Percentiles rank a stretch among this genome's conserved stretches.
phyloP scores from a whole-genome alignment of 1,139 yeast species.

The Candida glucosophila region DNA sequence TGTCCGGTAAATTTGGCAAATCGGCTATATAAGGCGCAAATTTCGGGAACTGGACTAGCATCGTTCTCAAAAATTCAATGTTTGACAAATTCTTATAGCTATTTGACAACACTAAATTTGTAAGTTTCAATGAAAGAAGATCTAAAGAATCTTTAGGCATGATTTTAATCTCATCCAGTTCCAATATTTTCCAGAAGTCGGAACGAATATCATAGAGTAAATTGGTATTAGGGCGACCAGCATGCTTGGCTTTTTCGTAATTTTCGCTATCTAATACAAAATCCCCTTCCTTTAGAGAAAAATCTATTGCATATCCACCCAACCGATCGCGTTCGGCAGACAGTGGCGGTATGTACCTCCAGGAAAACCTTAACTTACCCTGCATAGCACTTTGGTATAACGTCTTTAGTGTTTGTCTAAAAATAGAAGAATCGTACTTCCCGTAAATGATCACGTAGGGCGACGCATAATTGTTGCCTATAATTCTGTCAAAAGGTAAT shows the following conservation, averaged over 20 bases:
- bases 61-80: slow-evolving; percentile 22
- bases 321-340: slow-evolving; percentile 21
- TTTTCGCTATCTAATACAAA: slow-evolving; percentile 57
- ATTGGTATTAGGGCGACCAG: no score
- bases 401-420: slow-evolving; percentile 49
- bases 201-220: slow-evolving; percentile 7
- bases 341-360: slow-evolving; percentile 52
- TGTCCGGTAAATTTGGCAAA: slow-evolving; percentile 12
- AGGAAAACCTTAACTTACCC: slow-evolving; percentile 64
- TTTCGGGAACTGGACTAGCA: slow-evolving; percentile 46
- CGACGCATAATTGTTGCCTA: slow-evolving; percentile 38
- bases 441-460: slow-evolving; percentile 43
- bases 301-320: slow-evolving; percentile 60
- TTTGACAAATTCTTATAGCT: slow-evolving; percentile 16
- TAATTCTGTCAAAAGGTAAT: slow-evolving; percentile 55
- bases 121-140: slow-evolving; percentile 37
- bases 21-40: slow-evolving; percentile 27
- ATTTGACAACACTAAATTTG: slow-evolving; percentile 32
- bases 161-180: slow-evolving; percentile 14
- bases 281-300: slow-evolving; percentile 56
- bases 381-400: slow-evolving; percentile 50
- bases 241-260: no score
- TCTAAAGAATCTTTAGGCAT: slow-evolving; percentile 20
- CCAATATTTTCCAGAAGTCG: slow-evolving; percentile 1
- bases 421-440: slow-evolving; percentile 37